Conservation (phyloP, 768 basidiomycete genomes). For the Panus rudis region DNA sequence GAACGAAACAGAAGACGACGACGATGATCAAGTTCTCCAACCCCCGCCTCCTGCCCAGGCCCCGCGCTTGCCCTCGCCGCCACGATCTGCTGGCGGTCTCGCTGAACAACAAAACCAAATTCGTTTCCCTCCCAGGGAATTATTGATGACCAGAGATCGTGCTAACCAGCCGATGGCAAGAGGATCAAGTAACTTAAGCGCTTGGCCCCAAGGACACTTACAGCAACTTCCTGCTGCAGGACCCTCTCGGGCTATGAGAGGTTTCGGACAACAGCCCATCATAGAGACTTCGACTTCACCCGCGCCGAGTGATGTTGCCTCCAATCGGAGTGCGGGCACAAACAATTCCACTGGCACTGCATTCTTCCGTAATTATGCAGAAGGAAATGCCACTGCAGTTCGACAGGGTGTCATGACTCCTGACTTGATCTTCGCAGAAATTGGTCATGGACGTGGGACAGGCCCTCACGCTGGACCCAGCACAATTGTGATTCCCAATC, state of each 20-base stretch:
- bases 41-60: background rate
- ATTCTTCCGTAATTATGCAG: slow-evolving; percentile 58
- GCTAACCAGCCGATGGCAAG: slow-evolving; percentile 14
- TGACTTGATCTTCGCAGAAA: slow-evolving; percentile 69
- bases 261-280: slow-evolving; percentile 46
- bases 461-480: slow-evolving; percentile 14
- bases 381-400: slow-evolving; percentile 25
- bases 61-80: background rate
- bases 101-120: background rate
- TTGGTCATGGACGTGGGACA: slow-evolving; percentile 64
- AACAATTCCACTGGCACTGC: slow-evolving; percentile 49
- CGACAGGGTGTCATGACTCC: slow-evolving; percentile 53
- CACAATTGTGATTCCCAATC: slow-evolving; percentile 9
- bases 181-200: slow-evolving; percentile 5
- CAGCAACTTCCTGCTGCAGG: no score
- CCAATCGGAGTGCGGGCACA: slow-evolving; percentile 45
- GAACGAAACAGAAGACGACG: slow-evolving; percentile 13
- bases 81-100: background rate
- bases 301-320: slow-evolving; percentile 53
- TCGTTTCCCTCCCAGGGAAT: slow-evolving; percentile 9
- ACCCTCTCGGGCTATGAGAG: slow-evolving; percentile 46
- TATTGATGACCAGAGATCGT: slow-evolving; percentile 16
- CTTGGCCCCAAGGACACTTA: slow-evolving; percentile 10
- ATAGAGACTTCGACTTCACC: slow-evolving; percentile 50
- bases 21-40: slow-evolving; percentile 10